Base-by-base conservation (phyloP, 2,329 filamentous ascomycete species). In the Cytospora leucostoma region DNA sequence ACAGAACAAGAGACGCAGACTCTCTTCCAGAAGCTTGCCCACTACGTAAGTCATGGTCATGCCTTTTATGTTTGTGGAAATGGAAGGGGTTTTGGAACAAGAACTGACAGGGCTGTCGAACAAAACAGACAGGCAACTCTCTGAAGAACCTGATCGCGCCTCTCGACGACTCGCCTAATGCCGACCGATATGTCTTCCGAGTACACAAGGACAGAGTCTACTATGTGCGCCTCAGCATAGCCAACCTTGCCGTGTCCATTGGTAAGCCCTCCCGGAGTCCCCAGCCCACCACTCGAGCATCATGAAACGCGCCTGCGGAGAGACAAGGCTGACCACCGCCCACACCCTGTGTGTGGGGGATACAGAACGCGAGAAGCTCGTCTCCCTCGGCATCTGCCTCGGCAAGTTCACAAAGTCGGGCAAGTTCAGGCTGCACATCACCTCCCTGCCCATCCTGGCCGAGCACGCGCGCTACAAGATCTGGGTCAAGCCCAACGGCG, bases 361-460 rank as follows among this genome's bases (percentile, higher is more conserved):
- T 38, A 56, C 57, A 66, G 64, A 66, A 35, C 40, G 60, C 56
- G 55, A 59, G 7, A 59, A 62, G 37, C 61, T 65, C 57, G 61
- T 65, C 49, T 62, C 62, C 55, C 62, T 64, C 56, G 65, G 65
- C 52, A 64, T 64, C 59, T 61, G 52, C 37, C 40, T 38, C 54
- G 93, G 93, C 72, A 97, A 97, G 75, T 96, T 97, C 80, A 97
- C 93, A 66, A 98, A 97, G 82, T 91, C 93, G 5, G 92, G 93
- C 67, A 97, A 98, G 77, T 98, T 99, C 80, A 83, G 94, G 59
- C 82, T 99, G 61, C 93, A 97, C 79, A 91, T 98, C 73, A 98
- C 94, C 1, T 91, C 84, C 6, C 73, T 99, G 64, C 90, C 93
- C 67, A 86, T 97, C 67, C 89, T 99, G 68, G 91, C 93, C 63